Evolutionary conservation across 495 filamentous ascomycete species (phyloP), one percentile per base, ranked within the genome.

Genomic region (Cercophora newfieldiana): DNA sequence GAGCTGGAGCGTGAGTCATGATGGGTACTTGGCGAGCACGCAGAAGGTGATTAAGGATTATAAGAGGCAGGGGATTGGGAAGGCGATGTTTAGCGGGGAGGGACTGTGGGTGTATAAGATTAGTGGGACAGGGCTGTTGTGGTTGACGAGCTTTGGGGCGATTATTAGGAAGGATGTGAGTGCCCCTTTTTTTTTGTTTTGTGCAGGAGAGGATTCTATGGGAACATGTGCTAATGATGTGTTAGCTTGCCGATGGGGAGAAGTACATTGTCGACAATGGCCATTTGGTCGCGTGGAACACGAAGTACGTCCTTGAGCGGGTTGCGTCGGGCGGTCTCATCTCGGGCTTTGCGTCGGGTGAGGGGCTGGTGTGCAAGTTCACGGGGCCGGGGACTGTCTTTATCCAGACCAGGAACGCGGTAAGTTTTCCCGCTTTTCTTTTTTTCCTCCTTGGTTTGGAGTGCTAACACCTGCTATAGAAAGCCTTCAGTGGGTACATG

Each of bases 221-320:
- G n/a, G n/a, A n/a, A n/a, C n/a, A n/a, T n/a, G n/a, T n/a, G n/a
- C 14, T 31, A 19, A 64, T 30, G 1, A 16, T 16, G 24, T 60
- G 24, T 28, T 64, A 95, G 89, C 83, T 97, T 24, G 81, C 78
- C 30, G 87, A 90, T 7, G 87, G 87, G 2, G 94, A 98, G 72
- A 87, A 87, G 62, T 99, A 97, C 75, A 90, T 93, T 63, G 88
- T 99, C 59, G 94, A 99, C 71, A 99, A 99, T 71, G 94, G 94
- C 10, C 93, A 99, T 68, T 81, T 99, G 6, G 94, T 99, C 0
- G 96, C 95, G 4, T 99, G 95, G 95, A 97, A 97, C 72, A 94
- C 91, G 75, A 91, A 96, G 67, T 99, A 98, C 72, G 80, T 89
- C 12, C 86, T 98, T 53, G 92, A 97, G 77, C 89, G 96, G 8